phyloP scores from a whole-genome alignment of 345 rosid genomes.

The Brassica napus region DNA sequence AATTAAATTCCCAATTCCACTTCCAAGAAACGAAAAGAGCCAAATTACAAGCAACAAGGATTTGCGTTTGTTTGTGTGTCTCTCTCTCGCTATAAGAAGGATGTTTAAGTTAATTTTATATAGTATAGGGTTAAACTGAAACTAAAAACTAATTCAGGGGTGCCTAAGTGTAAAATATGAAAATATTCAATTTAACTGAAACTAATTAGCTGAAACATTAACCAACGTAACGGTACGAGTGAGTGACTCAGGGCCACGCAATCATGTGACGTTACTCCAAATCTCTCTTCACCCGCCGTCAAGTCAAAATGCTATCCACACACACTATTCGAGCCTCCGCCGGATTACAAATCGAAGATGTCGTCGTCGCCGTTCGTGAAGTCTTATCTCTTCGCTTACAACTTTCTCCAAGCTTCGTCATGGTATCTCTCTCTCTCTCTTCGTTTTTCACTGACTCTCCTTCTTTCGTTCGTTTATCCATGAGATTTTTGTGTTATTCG shows the following conservation, averaged over 20 bases:
- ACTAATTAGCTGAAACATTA: not conserved
- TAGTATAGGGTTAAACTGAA: not conserved
- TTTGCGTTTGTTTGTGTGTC: not conserved
- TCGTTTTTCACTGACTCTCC: not conserved
- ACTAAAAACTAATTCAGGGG: not conserved
- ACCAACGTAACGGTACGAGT: conserved; percentile 10
- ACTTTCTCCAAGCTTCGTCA: conserved; percentile 65
- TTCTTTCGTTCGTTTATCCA: conserved; percentile 3
- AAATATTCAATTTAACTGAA: not conserved
- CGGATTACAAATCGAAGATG: not conserved
- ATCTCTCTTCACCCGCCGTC: conserved; percentile 22
- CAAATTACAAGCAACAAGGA: not conserved
- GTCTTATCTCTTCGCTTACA: conserved; percentile 71
- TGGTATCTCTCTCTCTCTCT: conserved; percentile 42
- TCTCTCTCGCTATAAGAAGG: not conserved
- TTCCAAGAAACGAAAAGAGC: not conserved
- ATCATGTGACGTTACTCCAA: conserved; percentile 32
- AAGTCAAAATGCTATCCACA: conserved; percentile 22
- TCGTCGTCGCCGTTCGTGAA: conserved; percentile 42
- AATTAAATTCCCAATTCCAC: not conserved
- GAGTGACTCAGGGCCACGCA: conserved; percentile 11
- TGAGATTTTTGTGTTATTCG: not conserved
- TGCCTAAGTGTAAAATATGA: not conserved
- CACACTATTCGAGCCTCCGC: conserved; percentile 11
- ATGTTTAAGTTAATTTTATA: not conserved